These are phyloP conservation scores for Emergomyces africanus DNA, from an alignment of 2,329 filamentous ascomycete genomes.

Conservation along the genomic window DNA sequence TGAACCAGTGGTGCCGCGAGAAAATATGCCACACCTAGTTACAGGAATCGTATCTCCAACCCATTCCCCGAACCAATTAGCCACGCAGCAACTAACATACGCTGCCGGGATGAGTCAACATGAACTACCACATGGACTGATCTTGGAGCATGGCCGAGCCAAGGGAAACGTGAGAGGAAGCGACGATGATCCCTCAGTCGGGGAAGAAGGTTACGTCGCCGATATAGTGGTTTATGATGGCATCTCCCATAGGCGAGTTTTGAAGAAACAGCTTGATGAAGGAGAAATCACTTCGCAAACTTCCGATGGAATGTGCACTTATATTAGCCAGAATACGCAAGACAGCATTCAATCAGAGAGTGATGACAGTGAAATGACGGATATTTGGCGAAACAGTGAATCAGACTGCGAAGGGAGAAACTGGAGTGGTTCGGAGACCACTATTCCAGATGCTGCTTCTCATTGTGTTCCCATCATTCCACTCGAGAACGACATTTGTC, in stretches of 20 bases:
- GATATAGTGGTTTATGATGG: neutral
- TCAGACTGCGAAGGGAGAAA: neutral
- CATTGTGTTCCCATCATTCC: neutral
- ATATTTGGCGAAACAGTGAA: neutral
- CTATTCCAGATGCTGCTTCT: neutral
- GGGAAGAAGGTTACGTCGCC: neutral
- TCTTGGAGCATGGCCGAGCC: neutral
- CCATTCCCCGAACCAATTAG: neutral
- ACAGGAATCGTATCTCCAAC: neutral
- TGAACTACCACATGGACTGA: neutral
- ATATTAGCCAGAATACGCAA: neutral
- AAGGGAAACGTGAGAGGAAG: neutral
- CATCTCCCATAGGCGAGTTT: neutral
- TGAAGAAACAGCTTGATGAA: neutral
- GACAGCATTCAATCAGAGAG: neutral
- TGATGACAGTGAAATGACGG: neutral
- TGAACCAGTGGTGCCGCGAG: neutral
- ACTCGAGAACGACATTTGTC: neutral
- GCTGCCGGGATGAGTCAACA: neutral
- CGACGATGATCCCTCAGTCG: neutral
- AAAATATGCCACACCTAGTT: neutral
- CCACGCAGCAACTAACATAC: neutral
- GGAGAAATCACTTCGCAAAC: neutral
- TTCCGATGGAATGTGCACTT: neutral
- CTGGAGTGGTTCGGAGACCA: neutral